phyloP scores from a whole-genome alignment of 441 rosid species.

The Theobroma grandiflorum region DNA sequence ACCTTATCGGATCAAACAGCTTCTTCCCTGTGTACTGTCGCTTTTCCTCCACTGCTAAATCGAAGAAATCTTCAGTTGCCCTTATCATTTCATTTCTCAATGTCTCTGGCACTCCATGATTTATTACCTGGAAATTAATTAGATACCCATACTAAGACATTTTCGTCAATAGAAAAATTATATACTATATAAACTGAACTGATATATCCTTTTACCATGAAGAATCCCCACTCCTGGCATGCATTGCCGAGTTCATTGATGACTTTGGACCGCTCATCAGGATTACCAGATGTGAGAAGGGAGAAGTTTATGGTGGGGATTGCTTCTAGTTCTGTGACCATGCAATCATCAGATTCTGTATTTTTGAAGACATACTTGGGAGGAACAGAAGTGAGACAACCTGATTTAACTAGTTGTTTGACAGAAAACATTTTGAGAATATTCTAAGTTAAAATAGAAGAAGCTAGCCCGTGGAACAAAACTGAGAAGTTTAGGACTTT shows the following conservation, averaged over 20 bases:
- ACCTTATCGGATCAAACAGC: conserved; percentile 44
- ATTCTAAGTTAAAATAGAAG: neutral
- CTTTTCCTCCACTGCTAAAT: conserved; percentile 39
- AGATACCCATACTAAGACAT: neutral
- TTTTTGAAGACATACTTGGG: conserved; percentile 14
- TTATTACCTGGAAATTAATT: conserved; percentile 34
- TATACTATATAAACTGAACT: neutral
- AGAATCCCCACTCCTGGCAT: conserved; percentile 54
- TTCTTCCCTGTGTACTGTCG: conserved; percentile 43
- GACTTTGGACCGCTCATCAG: conserved; percentile 31
- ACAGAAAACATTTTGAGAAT: conserved; percentile 29
- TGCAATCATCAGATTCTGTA: conserved; percentile 2
- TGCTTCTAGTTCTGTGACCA: conserved; percentile 2
- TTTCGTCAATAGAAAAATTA: neutral
- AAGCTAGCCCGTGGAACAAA: too few species aligned
- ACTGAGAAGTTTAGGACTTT: neutral
- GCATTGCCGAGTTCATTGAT: conserved; percentile 41
- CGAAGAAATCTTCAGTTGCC: conserved; percentile 33
- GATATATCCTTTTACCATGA: conserved; percentile 42
- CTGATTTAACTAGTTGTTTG: conserved; percentile 26
- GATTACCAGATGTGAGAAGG: conserved; percentile 35
- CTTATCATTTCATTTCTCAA: conserved; percentile 38
- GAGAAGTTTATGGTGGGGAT: conserved; percentile 42
- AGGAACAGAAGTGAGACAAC: conserved; percentile 27
- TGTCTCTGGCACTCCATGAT: conserved; percentile 47